phyloP scores from a whole-genome alignment of 345 rosid species.

The Punica granatum region DNA sequence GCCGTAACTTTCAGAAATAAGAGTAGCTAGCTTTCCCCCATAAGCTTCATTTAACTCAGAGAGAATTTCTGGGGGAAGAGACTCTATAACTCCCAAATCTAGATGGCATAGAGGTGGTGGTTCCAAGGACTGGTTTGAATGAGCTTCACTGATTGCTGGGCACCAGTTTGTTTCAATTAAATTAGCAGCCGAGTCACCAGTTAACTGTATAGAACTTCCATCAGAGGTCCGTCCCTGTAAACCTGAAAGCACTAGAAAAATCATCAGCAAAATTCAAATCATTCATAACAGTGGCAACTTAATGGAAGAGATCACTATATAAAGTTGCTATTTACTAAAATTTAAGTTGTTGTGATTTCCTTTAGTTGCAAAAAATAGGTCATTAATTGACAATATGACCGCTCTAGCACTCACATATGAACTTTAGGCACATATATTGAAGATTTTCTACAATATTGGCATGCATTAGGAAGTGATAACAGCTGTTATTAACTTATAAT shows the following conservation, averaged over 20 bases:
- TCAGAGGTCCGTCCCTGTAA: conserved; percentile 17
- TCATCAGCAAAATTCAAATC: not conserved
- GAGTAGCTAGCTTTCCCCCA: conserved; percentile 56
- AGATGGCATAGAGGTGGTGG: conserved; percentile 66
- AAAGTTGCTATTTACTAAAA: not conserved
- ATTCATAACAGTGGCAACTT: not conserved
- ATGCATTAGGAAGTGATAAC: not conserved
- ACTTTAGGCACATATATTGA: not conserved
- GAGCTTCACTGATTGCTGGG: conserved; percentile 18
- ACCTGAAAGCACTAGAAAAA: conserved; percentile 30
- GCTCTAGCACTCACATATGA: not conserved
- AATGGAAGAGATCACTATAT: not conserved
- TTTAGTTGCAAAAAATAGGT: not conserved
- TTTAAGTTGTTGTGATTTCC: not conserved
- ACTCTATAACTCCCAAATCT: conserved; percentile 71
- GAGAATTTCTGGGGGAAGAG: conserved; percentile 77
- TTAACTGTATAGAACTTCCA: conserved; percentile 24
- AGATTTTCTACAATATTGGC: not conserved
- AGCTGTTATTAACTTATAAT: not conserved
- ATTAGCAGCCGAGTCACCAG: conserved; percentile 20
- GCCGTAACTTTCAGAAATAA: conserved; percentile 44
- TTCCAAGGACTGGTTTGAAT: conserved; percentile 24
- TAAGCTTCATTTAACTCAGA: conserved; percentile 76
- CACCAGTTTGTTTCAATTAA: conserved; percentile 27
- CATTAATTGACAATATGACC: not conserved